Evolutionary conservation across 2,329 filamentous ascomycete genomes (phyloP), one percentile per base, ranked within the genome.

Genomic region (Lecanicillium sp.): DNA sequence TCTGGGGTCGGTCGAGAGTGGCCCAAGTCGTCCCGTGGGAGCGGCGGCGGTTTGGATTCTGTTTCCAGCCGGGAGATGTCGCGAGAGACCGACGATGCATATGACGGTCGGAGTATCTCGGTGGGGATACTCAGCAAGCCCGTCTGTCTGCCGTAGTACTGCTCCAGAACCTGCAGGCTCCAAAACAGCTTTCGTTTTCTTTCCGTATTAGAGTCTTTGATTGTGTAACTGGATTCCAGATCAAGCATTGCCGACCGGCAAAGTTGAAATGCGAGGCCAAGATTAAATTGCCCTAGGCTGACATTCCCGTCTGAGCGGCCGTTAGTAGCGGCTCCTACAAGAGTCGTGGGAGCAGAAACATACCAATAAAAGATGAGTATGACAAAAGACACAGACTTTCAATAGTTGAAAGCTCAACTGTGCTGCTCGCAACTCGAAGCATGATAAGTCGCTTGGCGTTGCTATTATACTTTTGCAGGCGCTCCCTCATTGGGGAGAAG

Each of bases 171-270:
- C 44, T 76, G 71, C 0, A 77, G 60, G 45, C 72, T 76, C 73
- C 73, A 77, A 26, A 76, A 77, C 0, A 76, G 59, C 3, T 71
- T 58, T 54, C 69, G 74, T 55, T 75, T 75, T 9, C 72, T 66
- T 44, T 77, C 70, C 0, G 59, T 54, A 2, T 53, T 55, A 1
- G 62, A 58, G 30, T 68, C 66, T 7, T 67, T 61, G 3, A 56
- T 44, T 0, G 55, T 55, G 38, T 74, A 74, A 0, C 61, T 58
- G 0, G 66, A 63, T 37, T 69, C 64, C 0, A 70, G 54, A 47
- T 77, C 73, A 1, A 77, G 56, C 67, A 70, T 70, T 7, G 73
- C 73, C 0, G 73, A 72, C 8, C 70, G 69, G 52, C 72, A 75
- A 8, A 77, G 67, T 52, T 77, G 73, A 30, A 72, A 67, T 1